Percentiles rank a stretch among this genome's conserved stretches.
phyloP scores from a whole-genome alignment of 352 stramenopile genomes.

The Phytopythium ostracodes region DNA sequence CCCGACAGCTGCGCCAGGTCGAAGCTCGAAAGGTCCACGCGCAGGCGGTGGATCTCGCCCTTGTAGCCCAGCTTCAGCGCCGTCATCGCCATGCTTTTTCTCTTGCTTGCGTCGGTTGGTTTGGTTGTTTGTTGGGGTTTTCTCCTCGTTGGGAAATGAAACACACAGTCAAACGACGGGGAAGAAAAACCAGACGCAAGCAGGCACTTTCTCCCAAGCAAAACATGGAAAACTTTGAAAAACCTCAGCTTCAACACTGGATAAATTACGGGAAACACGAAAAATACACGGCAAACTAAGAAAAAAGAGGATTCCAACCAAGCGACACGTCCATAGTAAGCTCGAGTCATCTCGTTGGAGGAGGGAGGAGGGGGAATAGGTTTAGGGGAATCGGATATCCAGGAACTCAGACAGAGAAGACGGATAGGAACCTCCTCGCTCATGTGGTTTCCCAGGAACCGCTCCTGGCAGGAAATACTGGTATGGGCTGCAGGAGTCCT shows the following conservation, averaged over 20 bases:
- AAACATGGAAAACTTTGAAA: not conserved
- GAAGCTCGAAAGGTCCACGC: conserved; percentile 54
- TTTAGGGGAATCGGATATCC: no score
- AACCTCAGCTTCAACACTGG: not conserved
- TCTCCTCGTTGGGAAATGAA: conserved; percentile 32
- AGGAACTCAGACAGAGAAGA: no score
- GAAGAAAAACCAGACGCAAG: conserved; percentile 12
- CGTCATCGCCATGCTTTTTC: conserved; percentile 37
- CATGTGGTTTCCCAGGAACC: no score
- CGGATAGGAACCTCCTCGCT: not conserved
- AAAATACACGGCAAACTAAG: not conserved
- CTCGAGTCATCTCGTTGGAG: not conserved
- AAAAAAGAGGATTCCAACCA: not conserved
- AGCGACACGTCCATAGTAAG: not conserved
- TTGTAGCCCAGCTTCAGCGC: conserved; percentile 81
- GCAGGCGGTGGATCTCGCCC: conserved; percentile 80
- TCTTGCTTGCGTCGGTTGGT: no score
- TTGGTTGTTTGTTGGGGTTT: no score
- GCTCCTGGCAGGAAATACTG: no score
- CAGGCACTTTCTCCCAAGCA: not conserved
- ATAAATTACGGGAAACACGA: not conserved
- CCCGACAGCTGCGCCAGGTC: conserved; percentile 37
- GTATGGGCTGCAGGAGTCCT: no score
- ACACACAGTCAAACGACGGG: not conserved
- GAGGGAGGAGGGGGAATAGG: no score